phyloP scores from a whole-genome alignment of 805 yeast species.

The Tetrapisispora nanseiensis region DNA sequence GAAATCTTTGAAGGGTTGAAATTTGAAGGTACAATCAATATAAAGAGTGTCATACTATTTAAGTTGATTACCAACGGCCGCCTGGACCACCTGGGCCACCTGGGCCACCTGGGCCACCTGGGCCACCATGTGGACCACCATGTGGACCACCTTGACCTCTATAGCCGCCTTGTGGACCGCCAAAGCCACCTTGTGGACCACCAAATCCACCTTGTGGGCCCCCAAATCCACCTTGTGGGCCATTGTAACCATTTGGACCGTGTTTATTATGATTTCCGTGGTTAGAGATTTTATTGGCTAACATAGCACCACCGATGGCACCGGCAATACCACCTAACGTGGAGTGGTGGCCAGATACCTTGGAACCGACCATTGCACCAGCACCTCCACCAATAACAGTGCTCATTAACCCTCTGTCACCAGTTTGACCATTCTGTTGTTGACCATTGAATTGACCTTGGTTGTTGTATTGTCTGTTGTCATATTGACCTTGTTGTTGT shows the following conservation, averaged over 20 bases:
- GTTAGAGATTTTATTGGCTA: slow-evolving; percentile 35
- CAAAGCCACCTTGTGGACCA: slow-evolving; percentile 8
- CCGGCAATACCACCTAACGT: slow-evolving; percentile 40
- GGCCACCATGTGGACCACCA: slow-evolving; percentile 9
- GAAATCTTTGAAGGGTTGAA: no score
- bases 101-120: slow-evolving; percentile 8
- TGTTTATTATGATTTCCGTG: neutral
- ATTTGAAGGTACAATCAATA: no score
- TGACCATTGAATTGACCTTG: slow-evolving; percentile 2
- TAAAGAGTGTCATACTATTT: no score
- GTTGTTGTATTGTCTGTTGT: neutral
- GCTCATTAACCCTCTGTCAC: slow-evolving; percentile 8
- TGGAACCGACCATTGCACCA: slow-evolving; percentile 44
- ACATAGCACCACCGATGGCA: slow-evolving; percentile 46
- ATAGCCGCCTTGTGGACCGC: slow-evolving; percentile 7
- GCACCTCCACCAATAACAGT: slow-evolving; percentile 41
- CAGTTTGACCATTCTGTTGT: slow-evolving; percentile 24
- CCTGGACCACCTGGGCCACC: slow-evolving; percentile 8
- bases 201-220: slow-evolving; percentile 4
- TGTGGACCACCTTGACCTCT: slow-evolving; percentile 4
- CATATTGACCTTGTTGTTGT: slow-evolving; percentile 14
- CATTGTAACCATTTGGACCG: slow-evolving; percentile 7
- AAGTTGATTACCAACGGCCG: slow-evolving; percentile 10
- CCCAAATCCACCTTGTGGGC: slow-evolving; percentile 9
- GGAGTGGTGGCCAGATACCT: slow-evolving; percentile 22